Evolutionary conservation across 106 monocot species (phyloP).

Genomic region (Phalaenopsis aphrodite): DNA sequence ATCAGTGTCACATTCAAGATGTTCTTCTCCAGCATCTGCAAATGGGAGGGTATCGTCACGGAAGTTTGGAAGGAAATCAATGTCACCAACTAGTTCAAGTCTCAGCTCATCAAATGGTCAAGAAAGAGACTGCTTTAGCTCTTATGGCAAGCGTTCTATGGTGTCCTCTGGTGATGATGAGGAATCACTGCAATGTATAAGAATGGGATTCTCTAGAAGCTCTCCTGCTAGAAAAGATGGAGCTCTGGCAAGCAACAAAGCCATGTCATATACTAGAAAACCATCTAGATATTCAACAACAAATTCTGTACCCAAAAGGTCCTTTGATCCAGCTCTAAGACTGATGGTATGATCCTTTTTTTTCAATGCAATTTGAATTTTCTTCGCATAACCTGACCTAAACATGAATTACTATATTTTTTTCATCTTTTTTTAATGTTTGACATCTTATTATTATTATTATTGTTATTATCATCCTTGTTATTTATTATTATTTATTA

Average conservation of each 20-base stretch:
- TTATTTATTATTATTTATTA: too few relatives aligned
- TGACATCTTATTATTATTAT: conserved; percentile 1
- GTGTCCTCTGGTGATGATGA: conserved; percentile 63
- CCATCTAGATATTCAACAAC: conserved; percentile 34
- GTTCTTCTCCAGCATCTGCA: conserved; percentile 60
- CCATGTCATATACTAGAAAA: conserved; percentile 49
- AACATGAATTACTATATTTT: not conserved
- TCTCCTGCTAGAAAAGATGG: conserved; percentile 32
- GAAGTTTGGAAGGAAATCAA: conserved; percentile 45
- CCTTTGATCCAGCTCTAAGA: conserved; percentile 52
- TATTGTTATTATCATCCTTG: not conserved
- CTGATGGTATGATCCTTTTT: conserved; percentile 43
- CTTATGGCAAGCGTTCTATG: conserved; percentile 50
- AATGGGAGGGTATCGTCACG: conserved; percentile 33
- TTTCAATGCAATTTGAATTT: not conserved
- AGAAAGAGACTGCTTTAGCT: conserved; percentile 40
- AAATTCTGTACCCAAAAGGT: conserved; percentile 69
- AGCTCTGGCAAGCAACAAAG: conserved; percentile 27
- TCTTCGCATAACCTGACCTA: not conserved
- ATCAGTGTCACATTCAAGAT: conserved; percentile 37
- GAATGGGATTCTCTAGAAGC: conserved; percentile 19
- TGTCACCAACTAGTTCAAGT: conserved; percentile 74
- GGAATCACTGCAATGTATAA: conserved; percentile 48
- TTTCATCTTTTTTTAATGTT: not conserved
- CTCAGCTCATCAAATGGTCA: conserved; percentile 53